A percentile compares a stretch with the other conserved stretches of the same genome.
phyloP scores from a whole-genome alignment of 345 rosid species.

The Psidium guajava region DNA sequence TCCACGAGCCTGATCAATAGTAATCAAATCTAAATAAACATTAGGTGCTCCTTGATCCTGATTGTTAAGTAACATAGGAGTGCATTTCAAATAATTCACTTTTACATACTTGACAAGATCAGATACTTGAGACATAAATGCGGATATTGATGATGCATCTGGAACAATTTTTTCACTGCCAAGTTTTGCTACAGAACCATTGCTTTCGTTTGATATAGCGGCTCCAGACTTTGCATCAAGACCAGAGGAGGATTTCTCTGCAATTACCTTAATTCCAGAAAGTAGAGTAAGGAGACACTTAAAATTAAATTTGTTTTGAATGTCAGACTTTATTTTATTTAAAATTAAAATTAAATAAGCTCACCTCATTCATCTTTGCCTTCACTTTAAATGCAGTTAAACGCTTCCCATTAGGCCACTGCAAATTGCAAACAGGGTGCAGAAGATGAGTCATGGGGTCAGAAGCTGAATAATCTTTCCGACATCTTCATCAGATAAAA shows the following conservation, averaged over 20 bases:
- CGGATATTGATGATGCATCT: conserved; percentile 44
- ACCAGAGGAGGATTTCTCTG: conserved; percentile 36
- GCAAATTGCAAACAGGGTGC: conserved; percentile 3
- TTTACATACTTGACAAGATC: conserved; percentile 73
- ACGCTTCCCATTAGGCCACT: conserved; percentile 33
- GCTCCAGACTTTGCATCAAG: conserved; percentile 12
- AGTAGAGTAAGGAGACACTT: neutral
- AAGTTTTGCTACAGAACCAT: conserved; percentile 11
- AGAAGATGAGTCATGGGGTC: neutral
- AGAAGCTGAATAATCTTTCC: neutral
- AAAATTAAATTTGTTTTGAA: neutral
- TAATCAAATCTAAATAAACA: neutral
- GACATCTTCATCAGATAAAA: neutral
- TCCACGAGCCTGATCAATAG: conserved; percentile 69
- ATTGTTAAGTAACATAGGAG: neutral
- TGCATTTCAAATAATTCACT: neutral
- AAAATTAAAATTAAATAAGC: neutral
- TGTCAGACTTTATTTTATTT: neutral
- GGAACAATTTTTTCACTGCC: conserved; percentile 16
- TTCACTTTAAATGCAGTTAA: conserved; percentile 23
- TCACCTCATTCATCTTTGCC: conserved; percentile 57
- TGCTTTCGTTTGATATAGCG: conserved; percentile 25
- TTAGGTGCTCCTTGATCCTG: neutral
- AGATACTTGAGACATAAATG: conserved; percentile 77
- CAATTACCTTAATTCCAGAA: conserved; percentile 27